A percentile compares a stretch with the other conserved stretches of the same genome.
Evolutionary conservation across 306 rosid genomes (phyloP).

Genomic region (Sindora glabra): DNA sequence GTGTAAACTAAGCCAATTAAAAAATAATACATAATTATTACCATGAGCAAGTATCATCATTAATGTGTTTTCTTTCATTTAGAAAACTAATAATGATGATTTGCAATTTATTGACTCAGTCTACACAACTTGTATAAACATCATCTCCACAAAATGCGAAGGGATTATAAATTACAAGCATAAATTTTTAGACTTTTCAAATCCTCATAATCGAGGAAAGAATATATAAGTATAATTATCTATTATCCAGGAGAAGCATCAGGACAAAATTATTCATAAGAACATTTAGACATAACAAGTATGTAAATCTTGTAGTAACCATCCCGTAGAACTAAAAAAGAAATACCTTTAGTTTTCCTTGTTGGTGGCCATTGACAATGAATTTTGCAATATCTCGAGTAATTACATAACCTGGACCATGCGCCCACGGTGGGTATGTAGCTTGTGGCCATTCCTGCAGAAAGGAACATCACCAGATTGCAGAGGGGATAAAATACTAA

Average conservation of each 20-base stretch:
- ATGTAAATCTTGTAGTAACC: neutral
- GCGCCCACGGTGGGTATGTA: slow-evolving; percentile 91
- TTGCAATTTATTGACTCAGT: too few relatives aligned
- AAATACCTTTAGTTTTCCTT: slow-evolving; percentile 59
- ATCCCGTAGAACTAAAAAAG: neutral
- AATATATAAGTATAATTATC: too few relatives aligned
- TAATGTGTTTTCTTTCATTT: too few relatives aligned
- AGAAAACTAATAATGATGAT: too few relatives aligned
- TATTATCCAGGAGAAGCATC: neutral
- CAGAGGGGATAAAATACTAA: neutral
- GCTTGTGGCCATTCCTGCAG: slow-evolving; percentile 85
- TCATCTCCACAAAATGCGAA: neutral
- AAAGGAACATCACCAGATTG: slow-evolving; percentile 2
- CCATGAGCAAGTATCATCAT: too few relatives aligned
- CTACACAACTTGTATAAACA: too few relatives aligned
- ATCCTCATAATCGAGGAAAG: neutral
- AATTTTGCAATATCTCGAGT: slow-evolving; percentile 84
- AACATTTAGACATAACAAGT: neutral
- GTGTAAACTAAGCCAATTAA: too few relatives aligned
- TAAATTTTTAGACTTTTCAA: neutral
- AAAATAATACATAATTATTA: too few relatives aligned
- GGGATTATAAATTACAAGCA: neutral
- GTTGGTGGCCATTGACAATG: slow-evolving; percentile 54
- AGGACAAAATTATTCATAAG: neutral
- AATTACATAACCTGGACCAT: slow-evolving; percentile 89